A percentile compares a stretch with the other conserved stretches of the same genome.
phyloP scores from a whole-genome alignment of 306 rosid genomes.

The Corylus americana region DNA sequence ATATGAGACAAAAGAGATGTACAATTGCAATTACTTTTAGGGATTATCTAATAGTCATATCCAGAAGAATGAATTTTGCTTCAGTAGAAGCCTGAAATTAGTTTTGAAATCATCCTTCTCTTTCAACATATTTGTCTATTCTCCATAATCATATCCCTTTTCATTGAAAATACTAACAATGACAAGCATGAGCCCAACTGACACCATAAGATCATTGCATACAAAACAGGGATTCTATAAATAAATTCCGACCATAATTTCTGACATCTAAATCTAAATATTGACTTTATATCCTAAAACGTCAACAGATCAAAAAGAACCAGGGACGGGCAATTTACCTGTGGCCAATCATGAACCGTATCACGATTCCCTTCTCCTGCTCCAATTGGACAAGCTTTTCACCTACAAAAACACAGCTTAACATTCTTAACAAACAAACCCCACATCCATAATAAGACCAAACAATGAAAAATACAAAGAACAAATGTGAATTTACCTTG shows the following conservation, averaged over 20 bases:
- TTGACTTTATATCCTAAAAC: not conserved
- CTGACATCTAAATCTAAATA: not conserved
- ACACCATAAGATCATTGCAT: not conserved
- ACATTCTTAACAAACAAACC: constrained; percentile 29
- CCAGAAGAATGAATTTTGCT: not conserved
- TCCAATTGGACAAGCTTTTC: constrained; percentile 88
- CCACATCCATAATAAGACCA: constrained; percentile 4
- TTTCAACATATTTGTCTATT: too few species aligned
- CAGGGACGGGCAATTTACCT: constrained; percentile 47
- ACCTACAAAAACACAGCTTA: constrained; percentile 42
- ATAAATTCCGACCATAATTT: not conserved
- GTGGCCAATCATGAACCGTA: constrained; percentile 98
- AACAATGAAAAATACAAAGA: not conserved
- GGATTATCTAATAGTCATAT: not conserved
- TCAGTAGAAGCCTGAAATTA: not conserved
- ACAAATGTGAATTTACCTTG: constrained; percentile 48
- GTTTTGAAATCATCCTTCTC: not conserved
- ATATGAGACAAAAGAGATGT: not conserved
- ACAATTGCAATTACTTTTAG: not conserved
- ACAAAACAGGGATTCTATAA: not conserved
- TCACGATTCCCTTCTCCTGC: constrained; percentile 88
- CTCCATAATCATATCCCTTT: too few species aligned
- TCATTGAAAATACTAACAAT: not conserved
- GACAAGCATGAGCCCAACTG: not conserved
- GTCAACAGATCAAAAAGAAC: not conserved